Base-by-base conservation (phyloP, 2,329 filamentous ascomycete genomes). In the Cercospora brassicicola region DNA sequence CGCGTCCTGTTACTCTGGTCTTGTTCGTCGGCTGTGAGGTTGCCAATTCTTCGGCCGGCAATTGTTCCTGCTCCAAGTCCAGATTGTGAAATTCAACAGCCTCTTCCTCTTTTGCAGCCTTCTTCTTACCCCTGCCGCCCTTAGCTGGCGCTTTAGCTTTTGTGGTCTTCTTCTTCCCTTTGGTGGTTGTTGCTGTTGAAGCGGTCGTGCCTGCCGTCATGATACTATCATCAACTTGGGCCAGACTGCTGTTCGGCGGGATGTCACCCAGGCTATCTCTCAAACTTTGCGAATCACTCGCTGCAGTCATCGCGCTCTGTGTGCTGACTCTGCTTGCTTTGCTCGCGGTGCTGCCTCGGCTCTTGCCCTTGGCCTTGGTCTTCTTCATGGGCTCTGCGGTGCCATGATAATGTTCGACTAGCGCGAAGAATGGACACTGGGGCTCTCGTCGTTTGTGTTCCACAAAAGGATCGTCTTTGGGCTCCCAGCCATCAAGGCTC, bases 401-500 rank as follows among this genome's bases (percentile, higher is more conserved):
- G 18, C 72, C 71, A 39, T 75, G 70, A 60, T 84, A 75, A 10
- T 70, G 78, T 73, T 83, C 87, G 28, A 86, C 84, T 30, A 96
- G 86, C 1, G 83, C 81, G 76, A 98, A 98, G 82, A 96, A 98
- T 13, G 88, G 85, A 77, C 95, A 99, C 26, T 90, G 85, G 0
- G 92, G 88, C 1, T 90, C 90, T 73, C 95, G 89, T 64, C 87
- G 89, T 74, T 89, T 88, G 77, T 99, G 95, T 78, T 99, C 95
- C 69, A 96, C 89, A 89, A 91, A 87, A 69, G 95, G 95, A 77
- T 96, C 92, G 78, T 99, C 95, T 67, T 90, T 89, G 1, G 91
- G 90, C 77, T 98, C 95, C 95, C 96, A 99, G 6, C 93, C 93
- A 79, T 98, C 94, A 10, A 99, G 86, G 10, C 91, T 93, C 15